Base-by-base conservation (phyloP, 2,329 filamentous ascomycete species). In the Penicillium verrucosum region DNA sequence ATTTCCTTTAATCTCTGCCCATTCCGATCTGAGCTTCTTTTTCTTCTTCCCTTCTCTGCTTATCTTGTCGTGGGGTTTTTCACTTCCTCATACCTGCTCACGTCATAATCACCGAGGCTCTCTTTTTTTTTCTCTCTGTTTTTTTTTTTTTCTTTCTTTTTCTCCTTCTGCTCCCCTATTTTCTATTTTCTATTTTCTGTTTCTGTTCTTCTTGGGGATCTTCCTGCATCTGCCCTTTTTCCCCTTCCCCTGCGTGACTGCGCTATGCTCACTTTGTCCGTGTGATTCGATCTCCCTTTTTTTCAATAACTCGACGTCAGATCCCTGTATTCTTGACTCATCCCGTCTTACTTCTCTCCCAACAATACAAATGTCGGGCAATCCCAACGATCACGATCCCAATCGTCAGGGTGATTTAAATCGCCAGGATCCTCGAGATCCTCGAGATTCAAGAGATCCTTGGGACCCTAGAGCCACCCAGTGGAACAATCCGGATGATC, bases 401-500 rank as follows among this genome's bases (percentile, higher is more conserved):
- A 51, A 11, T 23, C 75, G 75, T 59, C 75, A 71, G 69, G 75
- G 74, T 49, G 59, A 60, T 48, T 54, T 54, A 59, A 72, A 70
- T 68, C 75, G 75, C 61, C 75, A 72, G 69, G 75, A 74, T 68
- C 77, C 16, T 36, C 18, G 49, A 34, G 46, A 37, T 18, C 25
- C 25, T 44, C n/a, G 42, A 44, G 43, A 43, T 18, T 11, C 41
- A n/a, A 78, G 67, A 78, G 73, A 37, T 25, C 23, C 45, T n/a
- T 7, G 40, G 23, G 40, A 45, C 18, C 44, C 44, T n/a, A 77
- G 67, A 78, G 73, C 74, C 75, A 68, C 72, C 73, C 73, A 73
- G 60, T 76, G 75, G 75, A 71, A 69, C 68, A 62, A 66, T 65
- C 73, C 73, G 65, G 73, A 73, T 54, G 70, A 75, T 61, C 70